Conservation (phyloP, 306 rosid species). For the Castanospermum australe region DNA sequence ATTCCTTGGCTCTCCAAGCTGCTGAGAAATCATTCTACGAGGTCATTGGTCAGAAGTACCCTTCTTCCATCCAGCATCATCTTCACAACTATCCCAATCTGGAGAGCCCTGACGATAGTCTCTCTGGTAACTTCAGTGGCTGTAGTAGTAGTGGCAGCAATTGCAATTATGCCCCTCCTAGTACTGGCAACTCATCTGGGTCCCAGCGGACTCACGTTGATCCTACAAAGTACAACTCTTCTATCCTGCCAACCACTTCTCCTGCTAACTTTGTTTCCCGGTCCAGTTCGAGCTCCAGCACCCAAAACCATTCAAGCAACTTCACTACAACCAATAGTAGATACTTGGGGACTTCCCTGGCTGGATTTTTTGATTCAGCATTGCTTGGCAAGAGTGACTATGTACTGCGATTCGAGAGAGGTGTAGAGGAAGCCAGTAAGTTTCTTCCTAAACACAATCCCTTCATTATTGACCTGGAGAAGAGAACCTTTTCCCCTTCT, state of each 20-base stretch:
- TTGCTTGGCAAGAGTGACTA: slow-evolving; percentile 26
- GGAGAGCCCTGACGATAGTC: slow-evolving; percentile 38
- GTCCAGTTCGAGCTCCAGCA: slow-evolving; percentile 13
- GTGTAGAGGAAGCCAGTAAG: slow-evolving; percentile 52
- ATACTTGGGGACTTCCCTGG: slow-evolving; percentile 18
- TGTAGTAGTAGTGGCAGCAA: neutral
- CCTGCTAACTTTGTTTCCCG: slow-evolving; percentile 30
- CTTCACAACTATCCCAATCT: neutral
- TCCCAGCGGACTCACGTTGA: slow-evolving; percentile 16
- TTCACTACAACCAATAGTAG: slow-evolving; percentile 1
- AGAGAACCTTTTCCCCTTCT: neutral
- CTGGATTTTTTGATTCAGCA: slow-evolving; percentile 23
- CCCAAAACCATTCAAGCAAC: neutral
- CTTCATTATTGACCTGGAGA: neutral
- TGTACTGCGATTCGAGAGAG: slow-evolving; percentile 44
- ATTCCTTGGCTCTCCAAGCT: slow-evolving; percentile 52
- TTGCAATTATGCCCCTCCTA: slow-evolving; percentile 6
- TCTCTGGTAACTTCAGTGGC: slow-evolving; percentile 18
- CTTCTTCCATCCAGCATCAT: slow-evolving; percentile 29
- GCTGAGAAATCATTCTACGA: slow-evolving; percentile 59
- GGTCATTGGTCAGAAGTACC: slow-evolving; percentile 31
- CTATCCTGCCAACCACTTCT: slow-evolving; percentile 14
- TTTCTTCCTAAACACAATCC: slow-evolving; percentile 42
- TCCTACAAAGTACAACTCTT: slow-evolving; percentile 10
- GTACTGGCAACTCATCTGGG: slow-evolving; percentile 22